A percentile compares a stretch with the other conserved stretches of the same genome.
These are phyloP conservation scores for Galerina marginata DNA, from an alignment of 768 basidiomycete species.

Conservation along the genomic window DNA sequence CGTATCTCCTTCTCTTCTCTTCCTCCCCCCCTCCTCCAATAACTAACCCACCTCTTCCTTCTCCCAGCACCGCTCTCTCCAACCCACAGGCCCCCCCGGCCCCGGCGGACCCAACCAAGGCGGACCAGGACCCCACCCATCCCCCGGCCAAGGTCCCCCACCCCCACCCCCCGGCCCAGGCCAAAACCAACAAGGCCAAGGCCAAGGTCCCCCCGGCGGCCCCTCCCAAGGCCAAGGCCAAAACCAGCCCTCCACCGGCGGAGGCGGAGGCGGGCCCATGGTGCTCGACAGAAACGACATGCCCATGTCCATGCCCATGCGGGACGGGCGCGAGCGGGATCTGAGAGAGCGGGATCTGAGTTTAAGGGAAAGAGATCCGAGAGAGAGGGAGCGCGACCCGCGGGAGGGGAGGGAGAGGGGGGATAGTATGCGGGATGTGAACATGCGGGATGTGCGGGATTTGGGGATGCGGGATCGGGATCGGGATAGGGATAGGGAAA, in stretches of 20 bases:
- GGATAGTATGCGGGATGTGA: background rate
- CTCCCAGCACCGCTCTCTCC: constrained; percentile 16
- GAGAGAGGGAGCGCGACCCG: too few species aligned
- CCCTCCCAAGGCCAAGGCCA: too few species aligned
- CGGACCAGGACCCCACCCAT: background rate
- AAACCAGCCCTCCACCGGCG: background rate
- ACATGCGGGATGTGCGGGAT: background rate
- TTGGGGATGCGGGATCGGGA: background rate
- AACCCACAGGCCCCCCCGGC: constrained; percentile 16
- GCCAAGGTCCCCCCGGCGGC: background rate
- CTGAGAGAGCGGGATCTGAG: background rate
- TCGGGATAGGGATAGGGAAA: background rate
- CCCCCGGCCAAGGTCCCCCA: background rate
- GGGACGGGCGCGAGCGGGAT: background rate
- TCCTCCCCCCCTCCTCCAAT: too few species aligned
- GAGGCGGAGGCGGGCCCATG: constrained; percentile 12
- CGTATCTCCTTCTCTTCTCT: constrained; percentile 1
- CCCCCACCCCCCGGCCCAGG: background rate
- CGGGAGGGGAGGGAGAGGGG: too few species aligned
- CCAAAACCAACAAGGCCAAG: background rate
- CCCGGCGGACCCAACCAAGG: constrained; percentile 2
- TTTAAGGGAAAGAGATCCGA: too few species aligned
- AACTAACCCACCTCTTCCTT: background rate
- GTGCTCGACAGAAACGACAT: constrained; percentile 1
- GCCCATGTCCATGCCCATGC: background rate